phyloP scores from a whole-genome alignment of 163 green algal species.

The Chloromonas sp. region DNA sequence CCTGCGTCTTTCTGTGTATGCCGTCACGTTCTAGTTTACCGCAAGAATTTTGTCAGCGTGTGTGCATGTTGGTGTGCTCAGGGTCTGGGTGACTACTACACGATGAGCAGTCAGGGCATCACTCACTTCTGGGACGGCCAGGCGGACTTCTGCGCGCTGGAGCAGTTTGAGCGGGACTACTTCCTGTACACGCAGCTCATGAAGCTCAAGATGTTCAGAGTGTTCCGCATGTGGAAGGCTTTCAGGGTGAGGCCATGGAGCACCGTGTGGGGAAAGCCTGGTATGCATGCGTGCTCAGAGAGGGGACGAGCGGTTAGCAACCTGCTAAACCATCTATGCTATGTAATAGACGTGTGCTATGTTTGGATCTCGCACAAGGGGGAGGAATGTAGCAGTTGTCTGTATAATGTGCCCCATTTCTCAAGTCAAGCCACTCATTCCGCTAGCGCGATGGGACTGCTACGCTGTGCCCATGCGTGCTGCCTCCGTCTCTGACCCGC shows the following conservation, averaged over 20 bases:
- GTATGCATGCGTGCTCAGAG: too few relatives aligned
- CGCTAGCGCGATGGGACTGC: too few relatives aligned
- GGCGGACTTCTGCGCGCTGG: slow-evolving; percentile 33
- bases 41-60: background rate
- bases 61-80: background rate
- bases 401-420: too few relatives aligned
- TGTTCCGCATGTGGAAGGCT: slow-evolving; percentile 31
- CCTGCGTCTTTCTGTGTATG: background rate
- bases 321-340: too few relatives aligned
- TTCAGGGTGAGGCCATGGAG: slow-evolving; percentile 20
- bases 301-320: too few relatives aligned
- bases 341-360: too few relatives aligned
- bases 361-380: too few relatives aligned
- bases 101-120: slow-evolving; percentile 35
- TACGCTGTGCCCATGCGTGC: too few relatives aligned
- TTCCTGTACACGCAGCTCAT: slow-evolving; percentile 36
- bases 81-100: slow-evolving; percentile 23
- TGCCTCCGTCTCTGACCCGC: too few relatives aligned
- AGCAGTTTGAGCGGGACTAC: slow-evolving; percentile 41
- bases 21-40: background rate
- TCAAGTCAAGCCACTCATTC: too few relatives aligned
- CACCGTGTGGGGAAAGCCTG: too few relatives aligned
- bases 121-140: slow-evolving; percentile 27
- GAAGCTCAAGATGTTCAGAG: slow-evolving; percentile 31
- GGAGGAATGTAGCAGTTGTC: too few relatives aligned